Conservation (phyloP, 129 eudicot genomes). For the Helianthus annuus region DNA sequence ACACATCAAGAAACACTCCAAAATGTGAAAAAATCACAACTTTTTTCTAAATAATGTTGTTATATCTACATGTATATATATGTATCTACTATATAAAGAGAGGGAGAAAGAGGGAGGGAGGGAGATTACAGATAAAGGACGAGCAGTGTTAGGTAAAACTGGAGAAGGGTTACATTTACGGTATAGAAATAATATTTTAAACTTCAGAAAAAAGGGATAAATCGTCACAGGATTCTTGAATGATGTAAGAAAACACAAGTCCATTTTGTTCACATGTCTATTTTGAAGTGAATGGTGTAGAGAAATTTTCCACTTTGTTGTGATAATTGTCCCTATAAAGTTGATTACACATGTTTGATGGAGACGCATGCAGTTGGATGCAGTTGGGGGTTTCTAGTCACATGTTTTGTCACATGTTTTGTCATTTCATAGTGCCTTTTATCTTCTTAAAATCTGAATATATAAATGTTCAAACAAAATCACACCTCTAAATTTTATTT, state of each 20-base stretch:
- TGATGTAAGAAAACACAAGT: neutral
- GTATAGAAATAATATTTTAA: neutral
- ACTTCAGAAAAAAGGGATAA: neutral
- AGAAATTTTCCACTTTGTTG: neutral
- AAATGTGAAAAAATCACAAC: slow-evolving; percentile 5
- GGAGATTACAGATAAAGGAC: slow-evolving; percentile 18
- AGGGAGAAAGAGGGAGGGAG: slow-evolving; percentile 21
- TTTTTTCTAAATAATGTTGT: neutral
- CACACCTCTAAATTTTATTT: too few species aligned
- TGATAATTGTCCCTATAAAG: slow-evolving; percentile 24
- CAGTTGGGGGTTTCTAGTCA: slow-evolving; percentile 15
- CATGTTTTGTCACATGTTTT: slow-evolving; percentile 7
- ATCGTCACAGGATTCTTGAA: slow-evolving; percentile 17
- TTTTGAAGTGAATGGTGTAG: neutral
- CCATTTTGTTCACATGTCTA: slow-evolving; percentile 15
- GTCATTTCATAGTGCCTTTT: slow-evolving; percentile 4
- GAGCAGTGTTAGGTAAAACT: neutral
- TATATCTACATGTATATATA: neutral
- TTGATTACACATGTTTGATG: slow-evolving; percentile 19
- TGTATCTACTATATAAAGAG: neutral
- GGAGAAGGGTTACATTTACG: slow-evolving; percentile 21
- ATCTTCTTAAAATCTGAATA: neutral
- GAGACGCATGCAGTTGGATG: neutral
- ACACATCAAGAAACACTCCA: slow-evolving; percentile 17
- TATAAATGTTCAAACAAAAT: too few species aligned